Evolutionary conservation across 2,329 filamentous ascomycete genomes (phyloP).

Genomic region (Lecanicillium sp.): DNA sequence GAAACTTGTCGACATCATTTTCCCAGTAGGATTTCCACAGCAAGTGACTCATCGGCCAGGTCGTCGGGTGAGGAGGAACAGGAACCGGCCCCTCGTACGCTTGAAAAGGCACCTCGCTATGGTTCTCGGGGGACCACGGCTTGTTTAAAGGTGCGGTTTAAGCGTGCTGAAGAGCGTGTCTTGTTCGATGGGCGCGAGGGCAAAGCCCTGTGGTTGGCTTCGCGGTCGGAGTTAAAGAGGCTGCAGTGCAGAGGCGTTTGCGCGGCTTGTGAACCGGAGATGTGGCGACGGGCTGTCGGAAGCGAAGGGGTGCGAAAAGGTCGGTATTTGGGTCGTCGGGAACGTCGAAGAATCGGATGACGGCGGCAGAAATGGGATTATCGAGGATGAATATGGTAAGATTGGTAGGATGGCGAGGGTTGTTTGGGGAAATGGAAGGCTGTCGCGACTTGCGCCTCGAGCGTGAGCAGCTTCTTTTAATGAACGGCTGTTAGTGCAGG

Average conservation of each 20-base stretch:
- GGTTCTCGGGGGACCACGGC: constrained; percentile 78
- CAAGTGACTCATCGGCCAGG: constrained; percentile 84
- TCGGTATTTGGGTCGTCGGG: not conserved
- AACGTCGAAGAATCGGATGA: not conserved
- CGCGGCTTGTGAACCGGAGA: constrained; percentile 4
- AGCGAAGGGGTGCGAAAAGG: not conserved
- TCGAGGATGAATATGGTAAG: not conserved
- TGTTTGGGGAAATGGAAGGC: not conserved
- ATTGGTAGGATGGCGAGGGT: not conserved
- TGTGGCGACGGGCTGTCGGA: too few relatives aligned
- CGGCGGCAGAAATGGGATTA: not conserved
- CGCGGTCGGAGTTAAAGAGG: not conserved
- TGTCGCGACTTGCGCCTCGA: not conserved
- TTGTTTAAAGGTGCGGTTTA: constrained; percentile 71
- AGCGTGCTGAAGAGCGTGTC: constrained; percentile 27
- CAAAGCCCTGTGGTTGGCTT: not conserved
- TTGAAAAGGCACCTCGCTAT: constrained; percentile 78
- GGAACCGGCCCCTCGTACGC: constrained; percentile 38
- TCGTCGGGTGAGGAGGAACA: constrained; percentile 27
- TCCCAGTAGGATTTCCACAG: constrained; percentile 96
- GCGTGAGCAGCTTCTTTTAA: constrained; percentile 10
- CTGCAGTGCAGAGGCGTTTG: not conserved
- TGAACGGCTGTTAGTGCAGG: too few relatives aligned
- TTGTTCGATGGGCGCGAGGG: not conserved
- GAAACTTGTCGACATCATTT: constrained; percentile 95